phyloP scores from a whole-genome alignment of 768 basidiomycete genomes.

The Lactarius psammicola region DNA sequence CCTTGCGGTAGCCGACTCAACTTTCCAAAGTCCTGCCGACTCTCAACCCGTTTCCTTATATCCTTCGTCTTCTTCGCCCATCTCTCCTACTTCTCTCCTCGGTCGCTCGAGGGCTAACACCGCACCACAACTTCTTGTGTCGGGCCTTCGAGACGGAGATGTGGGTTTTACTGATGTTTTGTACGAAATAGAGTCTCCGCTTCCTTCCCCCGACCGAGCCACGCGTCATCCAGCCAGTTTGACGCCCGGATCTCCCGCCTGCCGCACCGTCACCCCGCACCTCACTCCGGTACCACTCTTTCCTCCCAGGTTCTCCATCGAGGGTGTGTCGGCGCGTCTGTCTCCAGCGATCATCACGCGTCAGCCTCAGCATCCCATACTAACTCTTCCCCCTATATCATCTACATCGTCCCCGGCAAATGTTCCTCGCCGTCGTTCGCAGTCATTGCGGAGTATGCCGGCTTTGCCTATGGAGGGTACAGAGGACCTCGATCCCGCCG shows the following conservation, averaged over 20 bases:
- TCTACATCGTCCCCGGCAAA: not conserved
- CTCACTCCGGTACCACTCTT: not conserved
- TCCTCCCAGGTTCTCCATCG: constrained; percentile 23
- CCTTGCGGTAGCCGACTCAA: not conserved
- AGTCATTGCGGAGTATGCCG: constrained; percentile 28
- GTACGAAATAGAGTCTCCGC: not conserved
- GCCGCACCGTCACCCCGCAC: not conserved
- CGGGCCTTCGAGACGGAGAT: not conserved
- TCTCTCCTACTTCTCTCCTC: not conserved
- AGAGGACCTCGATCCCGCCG: constrained; percentile 38
- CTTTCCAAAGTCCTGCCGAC: not conserved
- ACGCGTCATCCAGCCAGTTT: constrained; percentile 17
- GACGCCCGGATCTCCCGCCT: constrained; percentile 9
- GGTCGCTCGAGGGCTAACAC: constrained; percentile 2
- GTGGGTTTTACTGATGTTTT: not conserved
- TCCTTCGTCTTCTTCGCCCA: not conserved
- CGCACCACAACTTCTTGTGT: not conserved
- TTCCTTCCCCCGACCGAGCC: constrained; percentile 3
- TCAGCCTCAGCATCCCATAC: constrained; percentile 27
- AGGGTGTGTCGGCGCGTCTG: constrained; percentile 25
- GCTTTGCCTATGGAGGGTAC: constrained; percentile 35
- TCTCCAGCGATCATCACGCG: constrained; percentile 30
- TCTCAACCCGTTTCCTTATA: constrained; percentile 2
- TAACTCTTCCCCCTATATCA: constrained; percentile 27
- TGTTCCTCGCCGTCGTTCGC: constrained; percentile 16